phyloP scores from a whole-genome alignment of 495 filamentous ascomycete genomes.

The Penicillium cinerascens region DNA sequence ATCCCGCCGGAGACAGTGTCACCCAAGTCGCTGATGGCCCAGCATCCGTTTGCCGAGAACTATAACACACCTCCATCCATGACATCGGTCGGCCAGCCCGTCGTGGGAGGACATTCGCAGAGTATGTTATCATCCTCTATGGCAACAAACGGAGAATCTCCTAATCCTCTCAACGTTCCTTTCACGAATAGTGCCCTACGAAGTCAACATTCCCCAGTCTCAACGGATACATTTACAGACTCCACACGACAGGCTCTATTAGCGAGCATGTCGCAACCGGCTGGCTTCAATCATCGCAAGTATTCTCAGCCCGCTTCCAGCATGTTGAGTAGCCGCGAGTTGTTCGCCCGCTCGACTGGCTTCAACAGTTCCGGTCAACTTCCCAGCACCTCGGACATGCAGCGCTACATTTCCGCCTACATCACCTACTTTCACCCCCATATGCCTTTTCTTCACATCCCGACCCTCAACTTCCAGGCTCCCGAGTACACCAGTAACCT shows the following conservation, averaged over 20 bases:
- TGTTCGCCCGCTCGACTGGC: constrained; percentile 43
- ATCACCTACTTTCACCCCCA: constrained; percentile 95
- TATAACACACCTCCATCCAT: constrained; percentile 62
- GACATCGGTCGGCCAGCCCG: constrained; percentile 52
- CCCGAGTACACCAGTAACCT: constrained; percentile 61
- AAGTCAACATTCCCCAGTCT: constrained; percentile 62
- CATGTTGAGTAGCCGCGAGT: constrained; percentile 41
- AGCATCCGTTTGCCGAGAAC: constrained; percentile 42
- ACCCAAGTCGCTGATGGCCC: constrained; percentile 48
- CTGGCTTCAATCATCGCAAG: constrained; percentile 69
- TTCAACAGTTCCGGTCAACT: constrained; percentile 55
- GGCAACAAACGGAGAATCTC: constrained; percentile 55
- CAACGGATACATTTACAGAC: constrained; percentile 85
- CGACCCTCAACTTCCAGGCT: constrained; percentile 87
- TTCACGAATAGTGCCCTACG: constrained; percentile 51
- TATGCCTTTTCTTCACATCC: constrained; percentile 86
- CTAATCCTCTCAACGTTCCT: constrained; percentile 52
- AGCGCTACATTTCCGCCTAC: constrained; percentile 88
- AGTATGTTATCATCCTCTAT: constrained; percentile 55
- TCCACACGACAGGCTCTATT: constrained; percentile 85
- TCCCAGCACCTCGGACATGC: constrained; percentile 86
- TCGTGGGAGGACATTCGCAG: constrained; percentile 49
- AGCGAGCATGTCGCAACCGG: constrained; percentile 73
- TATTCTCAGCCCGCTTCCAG: constrained; percentile 68
- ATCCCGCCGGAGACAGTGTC: constrained; percentile 44